Percentiles rank a stretch among this genome's conserved stretches.
Evolutionary conservation across 2,329 filamentous ascomycete genomes (phyloP).

Genomic region (Curvularia sp.): DNA sequence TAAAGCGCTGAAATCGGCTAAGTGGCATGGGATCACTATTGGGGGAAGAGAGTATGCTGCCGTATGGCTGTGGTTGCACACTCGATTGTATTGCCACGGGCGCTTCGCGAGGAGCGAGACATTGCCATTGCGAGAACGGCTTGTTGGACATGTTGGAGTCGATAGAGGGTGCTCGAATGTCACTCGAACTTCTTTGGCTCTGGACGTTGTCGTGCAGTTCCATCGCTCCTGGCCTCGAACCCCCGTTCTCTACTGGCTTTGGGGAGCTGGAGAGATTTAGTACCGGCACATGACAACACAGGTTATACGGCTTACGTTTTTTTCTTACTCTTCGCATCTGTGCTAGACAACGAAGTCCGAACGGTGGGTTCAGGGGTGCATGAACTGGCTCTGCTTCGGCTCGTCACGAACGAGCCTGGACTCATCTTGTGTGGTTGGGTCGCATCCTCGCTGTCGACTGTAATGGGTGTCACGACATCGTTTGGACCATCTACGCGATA

Average conservation of each 20-base stretch:
- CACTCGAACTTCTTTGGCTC: slow-evolving; percentile 6
- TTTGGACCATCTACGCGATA: slow-evolving; percentile 35
- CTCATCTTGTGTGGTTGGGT: slow-evolving; percentile 36
- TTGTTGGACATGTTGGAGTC: slow-evolving; percentile 31
- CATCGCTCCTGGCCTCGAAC: slow-evolving; percentile 31
- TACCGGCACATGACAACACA: neutral
- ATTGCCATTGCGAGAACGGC: slow-evolving; percentile 47
- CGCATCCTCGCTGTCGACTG: slow-evolving; percentile 32
- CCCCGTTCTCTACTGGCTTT: slow-evolving; percentile 29
- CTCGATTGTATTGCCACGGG: slow-evolving; percentile 27
- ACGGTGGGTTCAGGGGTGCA: slow-evolving; percentile 18
- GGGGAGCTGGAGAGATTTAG: slow-evolving; percentile 22
- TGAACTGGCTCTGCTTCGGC: slow-evolving; percentile 32
- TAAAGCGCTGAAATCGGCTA: slow-evolving; percentile 60
- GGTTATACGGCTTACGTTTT: slow-evolving; percentile 10
- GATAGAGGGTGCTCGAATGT: slow-evolving; percentile 19
- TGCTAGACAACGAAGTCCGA: slow-evolving; percentile 2
- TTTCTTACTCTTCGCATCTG: slow-evolving; percentile 6
- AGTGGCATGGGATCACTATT: slow-evolving; percentile 37
- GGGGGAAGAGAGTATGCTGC: slow-evolving; percentile 25
- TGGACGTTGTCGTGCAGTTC: slow-evolving; percentile 27
- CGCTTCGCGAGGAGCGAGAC: slow-evolving; percentile 35
- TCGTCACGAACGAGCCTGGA: slow-evolving; percentile 36
- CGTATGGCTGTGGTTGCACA: slow-evolving; percentile 22
- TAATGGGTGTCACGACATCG: slow-evolving; percentile 31